Percentiles rank a stretch among this genome's conserved stretches.
Conservation (phyloP, 345 rosid genomes). For the Euphorbia peplus region DNA sequence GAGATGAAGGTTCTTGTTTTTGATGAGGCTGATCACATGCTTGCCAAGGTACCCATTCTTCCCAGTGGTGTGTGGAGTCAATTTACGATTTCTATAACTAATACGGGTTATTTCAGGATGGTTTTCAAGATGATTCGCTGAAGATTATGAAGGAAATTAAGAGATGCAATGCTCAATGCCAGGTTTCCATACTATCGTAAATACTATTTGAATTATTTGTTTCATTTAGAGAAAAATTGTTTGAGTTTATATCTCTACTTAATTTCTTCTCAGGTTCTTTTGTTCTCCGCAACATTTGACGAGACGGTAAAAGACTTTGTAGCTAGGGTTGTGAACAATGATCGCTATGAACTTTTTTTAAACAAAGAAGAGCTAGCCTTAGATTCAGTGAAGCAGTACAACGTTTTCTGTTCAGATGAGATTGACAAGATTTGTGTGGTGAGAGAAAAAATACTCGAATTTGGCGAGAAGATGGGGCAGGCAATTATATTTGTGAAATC, state of each 20-base stretch:
- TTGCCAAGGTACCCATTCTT: slow-evolving; percentile 61
- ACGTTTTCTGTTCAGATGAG: slow-evolving; percentile 77
- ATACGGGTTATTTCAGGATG: slow-evolving; percentile 50
- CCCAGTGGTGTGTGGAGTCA: neutral
- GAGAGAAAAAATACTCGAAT: slow-evolving; percentile 77
- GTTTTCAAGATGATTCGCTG: slow-evolving; percentile 85
- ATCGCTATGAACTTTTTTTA: slow-evolving; percentile 80
- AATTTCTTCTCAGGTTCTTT: slow-evolving; percentile 54
- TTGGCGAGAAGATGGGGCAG: slow-evolving; percentile 81
- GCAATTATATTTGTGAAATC: slow-evolving; percentile 73
- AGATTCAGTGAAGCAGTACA: slow-evolving; percentile 87
- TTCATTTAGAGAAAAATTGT: neutral
- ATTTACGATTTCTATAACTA: neutral
- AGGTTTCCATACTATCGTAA: slow-evolving; percentile 45
- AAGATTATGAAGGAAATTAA: slow-evolving; percentile 82
- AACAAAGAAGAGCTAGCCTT: slow-evolving; percentile 85
- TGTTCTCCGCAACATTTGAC: slow-evolving; percentile 90
- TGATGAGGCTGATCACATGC: slow-evolving; percentile 99
- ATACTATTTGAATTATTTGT: neutral
- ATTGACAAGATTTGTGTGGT: slow-evolving; percentile 61
- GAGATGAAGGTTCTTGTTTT: slow-evolving; percentile 78
- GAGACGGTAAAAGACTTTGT: slow-evolving; percentile 83
- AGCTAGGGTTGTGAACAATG: slow-evolving; percentile 42
- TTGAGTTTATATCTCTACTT: slow-evolving; percentile 1
- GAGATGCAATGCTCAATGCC: slow-evolving; percentile 48